Conservation (phyloP, 2,329 filamentous ascomycete species). For the Diaporthe sp. region DNA sequence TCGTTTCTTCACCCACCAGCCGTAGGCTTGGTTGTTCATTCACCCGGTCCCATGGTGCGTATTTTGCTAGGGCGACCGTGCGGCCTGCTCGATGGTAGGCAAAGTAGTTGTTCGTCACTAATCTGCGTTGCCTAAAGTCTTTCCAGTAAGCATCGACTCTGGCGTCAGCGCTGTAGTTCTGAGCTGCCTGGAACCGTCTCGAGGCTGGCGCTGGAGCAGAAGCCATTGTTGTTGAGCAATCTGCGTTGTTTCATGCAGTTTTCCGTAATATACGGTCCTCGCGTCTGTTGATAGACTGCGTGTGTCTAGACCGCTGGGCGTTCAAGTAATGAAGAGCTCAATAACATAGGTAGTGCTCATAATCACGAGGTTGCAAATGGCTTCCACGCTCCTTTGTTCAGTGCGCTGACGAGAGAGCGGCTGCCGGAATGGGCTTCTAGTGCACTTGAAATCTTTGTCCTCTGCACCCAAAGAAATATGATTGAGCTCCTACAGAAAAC, state of each 20-base stretch:
- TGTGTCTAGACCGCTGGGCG: not conserved
- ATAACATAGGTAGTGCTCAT: not conserved
- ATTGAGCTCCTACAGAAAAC: not conserved
- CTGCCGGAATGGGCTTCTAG: not conserved
- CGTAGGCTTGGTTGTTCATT: not conserved
- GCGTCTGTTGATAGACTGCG: not conserved
- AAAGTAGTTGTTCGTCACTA: slow-evolving; percentile 12
- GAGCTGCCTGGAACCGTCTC: not conserved
- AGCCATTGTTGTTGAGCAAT: not conserved
- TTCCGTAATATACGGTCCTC: not conserved
- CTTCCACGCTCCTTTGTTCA: not conserved
- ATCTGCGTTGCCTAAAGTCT: not conserved
- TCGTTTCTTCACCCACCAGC: not conserved
- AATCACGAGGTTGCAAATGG: not conserved
- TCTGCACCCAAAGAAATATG: not conserved
- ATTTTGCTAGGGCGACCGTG: not conserved
- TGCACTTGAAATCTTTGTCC: not conserved
- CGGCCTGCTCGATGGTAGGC: slow-evolving; percentile 1
- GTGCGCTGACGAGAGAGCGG: not conserved
- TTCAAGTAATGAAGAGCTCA: not conserved
- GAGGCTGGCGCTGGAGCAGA: not conserved
- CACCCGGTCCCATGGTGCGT: not conserved
- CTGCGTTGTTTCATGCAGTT: not conserved
- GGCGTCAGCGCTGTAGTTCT: not conserved
- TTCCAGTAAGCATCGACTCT: not conserved